A percentile compares a stretch with the other conserved stretches of the same genome.
Evolutionary conservation across 345 rosid species (phyloP).

Genomic region (Ricinus communis): DNA sequence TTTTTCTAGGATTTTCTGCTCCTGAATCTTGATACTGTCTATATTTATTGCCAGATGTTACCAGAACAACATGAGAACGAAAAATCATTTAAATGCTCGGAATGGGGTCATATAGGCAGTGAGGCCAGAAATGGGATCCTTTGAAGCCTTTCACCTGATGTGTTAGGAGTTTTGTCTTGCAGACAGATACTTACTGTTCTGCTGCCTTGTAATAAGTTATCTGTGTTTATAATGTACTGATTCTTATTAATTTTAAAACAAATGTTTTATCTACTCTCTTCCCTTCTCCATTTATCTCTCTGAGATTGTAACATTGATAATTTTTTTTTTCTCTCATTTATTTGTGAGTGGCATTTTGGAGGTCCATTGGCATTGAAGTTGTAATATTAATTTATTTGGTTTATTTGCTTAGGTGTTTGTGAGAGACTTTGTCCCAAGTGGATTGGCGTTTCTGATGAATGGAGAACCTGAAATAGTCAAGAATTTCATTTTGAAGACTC

Average conservation of each 20-base stretch:
- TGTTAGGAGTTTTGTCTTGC: not conserved
- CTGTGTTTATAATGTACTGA: not conserved
- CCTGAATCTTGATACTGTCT: not conserved
- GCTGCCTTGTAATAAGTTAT: not conserved
- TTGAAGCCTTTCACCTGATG: no score
- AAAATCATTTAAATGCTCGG: no score
- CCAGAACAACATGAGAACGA: no score
- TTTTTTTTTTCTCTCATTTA: not conserved
- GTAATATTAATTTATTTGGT: not conserved
- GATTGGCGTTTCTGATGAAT: constrained; percentile 83
- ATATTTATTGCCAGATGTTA: not conserved
- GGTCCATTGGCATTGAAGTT: not conserved
- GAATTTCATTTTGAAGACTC: constrained; percentile 87
- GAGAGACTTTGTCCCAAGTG: constrained; percentile 93
- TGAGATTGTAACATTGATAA: not conserved
- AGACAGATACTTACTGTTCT: not conserved
- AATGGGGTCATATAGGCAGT: no score
- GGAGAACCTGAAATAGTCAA: constrained; percentile 82
- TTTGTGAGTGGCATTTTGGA: not conserved
- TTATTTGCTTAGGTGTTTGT: constrained; percentile 66
- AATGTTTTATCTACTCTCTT: not conserved
- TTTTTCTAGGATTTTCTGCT: not conserved
- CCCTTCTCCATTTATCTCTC: not conserved
- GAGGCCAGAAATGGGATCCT: no score
- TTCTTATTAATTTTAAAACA: not conserved